Conservation (phyloP, 495 filamentous ascomycete species). For the Penicillium flavigenum region DNA sequence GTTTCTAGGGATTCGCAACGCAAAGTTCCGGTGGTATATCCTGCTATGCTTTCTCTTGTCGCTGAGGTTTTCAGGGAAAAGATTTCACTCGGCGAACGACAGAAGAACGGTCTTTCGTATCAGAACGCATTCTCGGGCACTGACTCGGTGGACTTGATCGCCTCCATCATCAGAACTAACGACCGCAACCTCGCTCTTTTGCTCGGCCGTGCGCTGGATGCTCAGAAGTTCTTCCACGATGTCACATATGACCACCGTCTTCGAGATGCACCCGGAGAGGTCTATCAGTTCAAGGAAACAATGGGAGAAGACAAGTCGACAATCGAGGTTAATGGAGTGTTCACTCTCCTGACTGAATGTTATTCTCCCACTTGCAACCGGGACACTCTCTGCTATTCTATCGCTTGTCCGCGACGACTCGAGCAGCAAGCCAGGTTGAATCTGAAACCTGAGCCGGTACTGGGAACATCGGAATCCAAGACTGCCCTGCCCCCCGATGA, state of each 20-base stretch:
- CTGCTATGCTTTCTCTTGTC: constrained; percentile 85
- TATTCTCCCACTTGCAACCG: constrained; percentile 97
- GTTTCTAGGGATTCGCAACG: constrained; percentile 49
- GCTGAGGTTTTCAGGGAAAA: constrained; percentile 87
- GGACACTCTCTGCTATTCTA: constrained; percentile 95
- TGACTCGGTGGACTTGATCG: constrained; percentile 93
- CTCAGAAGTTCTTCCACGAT: constrained; percentile 99
- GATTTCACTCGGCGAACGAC: constrained; percentile 76
- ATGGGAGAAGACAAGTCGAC: constrained; percentile 79
- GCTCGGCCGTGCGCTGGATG: constrained; percentile 90
- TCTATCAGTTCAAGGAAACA: constrained; percentile 96
- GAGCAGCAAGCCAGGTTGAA: constrained; percentile 95
- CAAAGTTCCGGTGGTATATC: constrained; percentile 81
- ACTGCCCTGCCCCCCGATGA: constrained; percentile 71
- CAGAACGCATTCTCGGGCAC: constrained; percentile 93
- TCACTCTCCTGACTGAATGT: constrained; percentile 93
- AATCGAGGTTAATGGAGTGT: constrained; percentile 90
- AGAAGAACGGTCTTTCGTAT: constrained; percentile 96
- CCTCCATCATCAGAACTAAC: constrained; percentile 92
- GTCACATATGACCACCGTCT: constrained; percentile 97
- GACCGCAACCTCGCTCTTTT: constrained; percentile 94
- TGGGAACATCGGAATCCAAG: constrained; percentile 78
- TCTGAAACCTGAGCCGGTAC: constrained; percentile 82
- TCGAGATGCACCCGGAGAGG: constrained; percentile 83
- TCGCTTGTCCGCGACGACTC: constrained; percentile 89